These are phyloP conservation scores for Corniculantispora saksenae DNA, from an alignment of 2,329 filamentous ascomycete genomes.

Conservation along the genomic window DNA sequence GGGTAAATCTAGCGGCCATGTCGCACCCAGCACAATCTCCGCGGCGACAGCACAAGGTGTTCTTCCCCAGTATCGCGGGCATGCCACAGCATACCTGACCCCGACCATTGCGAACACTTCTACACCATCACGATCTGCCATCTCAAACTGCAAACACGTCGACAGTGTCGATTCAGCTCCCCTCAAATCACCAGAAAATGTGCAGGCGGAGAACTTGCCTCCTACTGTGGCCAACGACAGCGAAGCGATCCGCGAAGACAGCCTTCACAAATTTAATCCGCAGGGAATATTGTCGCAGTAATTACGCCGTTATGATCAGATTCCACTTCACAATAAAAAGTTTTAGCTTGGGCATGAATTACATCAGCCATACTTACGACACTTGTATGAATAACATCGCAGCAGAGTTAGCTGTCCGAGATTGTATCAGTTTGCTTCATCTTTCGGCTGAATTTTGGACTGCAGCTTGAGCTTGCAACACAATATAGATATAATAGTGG, in stretches of 20 bases:
- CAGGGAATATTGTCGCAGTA: constrained; percentile 17
- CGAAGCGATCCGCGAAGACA: constrained; percentile 15
- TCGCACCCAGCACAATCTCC: constrained; percentile 50
- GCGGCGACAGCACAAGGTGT: constrained; percentile 57
- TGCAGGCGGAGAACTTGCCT: constrained; percentile 43
- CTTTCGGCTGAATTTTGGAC: constrained; percentile 8
- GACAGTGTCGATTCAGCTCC: constrained; percentile 26
- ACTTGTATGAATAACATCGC: constrained; percentile 23
- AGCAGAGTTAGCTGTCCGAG: constrained; percentile 19
- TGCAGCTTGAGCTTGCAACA: constrained; percentile 5
- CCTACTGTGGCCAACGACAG: constrained; percentile 28
- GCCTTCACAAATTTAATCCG: constrained; percentile 18
- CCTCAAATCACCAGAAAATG: constrained; percentile 23
- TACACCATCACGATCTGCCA: constrained; percentile 32
- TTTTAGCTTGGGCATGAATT: constrained; percentile 22
- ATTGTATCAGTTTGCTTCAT: constrained; percentile 14
- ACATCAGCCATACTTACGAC: constrained; percentile 20
- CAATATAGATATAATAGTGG: constrained; percentile 11
- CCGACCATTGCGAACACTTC: constrained; percentile 45
- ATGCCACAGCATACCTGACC: constrained; percentile 53
- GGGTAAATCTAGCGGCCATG: constrained; percentile 49
- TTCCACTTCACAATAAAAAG: constrained; percentile 19
- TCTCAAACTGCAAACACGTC: constrained; percentile 29
- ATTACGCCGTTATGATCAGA: constrained; percentile 15
- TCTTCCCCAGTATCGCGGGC: constrained; percentile 53